Evolutionary conservation across 192 early-diverging fungal genomes (phyloP).

Genomic region (Linnemannia exigua): DNA sequence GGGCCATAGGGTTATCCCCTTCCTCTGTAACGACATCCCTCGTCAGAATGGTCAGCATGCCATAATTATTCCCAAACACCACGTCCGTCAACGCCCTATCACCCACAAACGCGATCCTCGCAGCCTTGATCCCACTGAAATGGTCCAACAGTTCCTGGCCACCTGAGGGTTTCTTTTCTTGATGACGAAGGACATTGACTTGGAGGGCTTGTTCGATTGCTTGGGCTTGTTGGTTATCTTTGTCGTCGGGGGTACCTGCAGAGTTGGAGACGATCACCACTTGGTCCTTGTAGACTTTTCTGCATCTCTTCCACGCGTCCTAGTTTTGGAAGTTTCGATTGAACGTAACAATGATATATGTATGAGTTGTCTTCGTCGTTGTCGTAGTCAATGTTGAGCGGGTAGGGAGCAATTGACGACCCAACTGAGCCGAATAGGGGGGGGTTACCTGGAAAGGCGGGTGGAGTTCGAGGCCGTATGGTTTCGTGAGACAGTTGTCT

Average conservation of each 20-base stretch:
- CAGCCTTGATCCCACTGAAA: constrained; percentile 58
- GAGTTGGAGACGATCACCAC: constrained; percentile 93
- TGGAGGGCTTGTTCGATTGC: constrained; percentile 25
- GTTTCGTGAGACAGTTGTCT: constrained; percentile 95
- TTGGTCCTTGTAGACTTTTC: constrained; percentile 69
- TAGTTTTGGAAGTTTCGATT: constrained; percentile 30
- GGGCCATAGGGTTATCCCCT: constrained; percentile 85
- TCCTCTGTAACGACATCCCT: constrained; percentile 75
- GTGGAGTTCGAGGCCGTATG: constrained; percentile 80
- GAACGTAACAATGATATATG: not conserved
- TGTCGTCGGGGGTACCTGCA: constrained; percentile 87
- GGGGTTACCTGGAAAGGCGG: constrained; percentile 71
- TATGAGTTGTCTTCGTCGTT: too few relatives aligned
- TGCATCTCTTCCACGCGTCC: constrained; percentile 78
- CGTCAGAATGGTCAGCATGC: constrained; percentile 80
- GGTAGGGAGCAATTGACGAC: not conserved
- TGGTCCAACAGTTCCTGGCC: constrained; percentile 69
- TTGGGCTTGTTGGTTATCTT: constrained; percentile 55
- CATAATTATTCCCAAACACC: constrained; percentile 83
- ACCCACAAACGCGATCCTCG: constrained; percentile 82
- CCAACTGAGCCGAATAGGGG: not conserved
- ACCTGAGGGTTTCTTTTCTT: constrained; percentile 83
- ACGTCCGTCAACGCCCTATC: constrained; percentile 92
- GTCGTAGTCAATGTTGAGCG: too few relatives aligned
- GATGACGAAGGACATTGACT: constrained; percentile 43